A percentile compares a stretch with the other conserved stretches of the same genome.
Evolutionary conservation across 2,329 filamentous ascomycete species (phyloP).

Genomic region (Boeremia lycopersici): DNA sequence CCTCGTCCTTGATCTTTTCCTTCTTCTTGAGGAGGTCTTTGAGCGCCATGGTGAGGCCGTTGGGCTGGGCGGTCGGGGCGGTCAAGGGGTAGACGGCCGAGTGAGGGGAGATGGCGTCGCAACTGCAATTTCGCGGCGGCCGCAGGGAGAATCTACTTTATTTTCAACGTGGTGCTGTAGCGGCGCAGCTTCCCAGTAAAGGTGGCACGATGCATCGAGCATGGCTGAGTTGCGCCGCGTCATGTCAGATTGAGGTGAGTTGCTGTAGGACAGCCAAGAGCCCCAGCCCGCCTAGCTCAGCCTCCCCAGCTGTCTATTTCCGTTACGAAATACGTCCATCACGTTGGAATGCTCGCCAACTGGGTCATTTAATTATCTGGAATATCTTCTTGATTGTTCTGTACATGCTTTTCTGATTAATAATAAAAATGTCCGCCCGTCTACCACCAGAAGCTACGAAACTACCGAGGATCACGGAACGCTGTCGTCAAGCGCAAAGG

Average conservation of each 20-base stretch:
- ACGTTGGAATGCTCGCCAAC: background rate
- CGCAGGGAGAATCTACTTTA: constrained; percentile 24
- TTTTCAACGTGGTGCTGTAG: constrained; percentile 41
- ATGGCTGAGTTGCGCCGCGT: constrained; percentile 23
- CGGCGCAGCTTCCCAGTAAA: constrained; percentile 34
- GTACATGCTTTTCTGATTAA: constrained; percentile 26
- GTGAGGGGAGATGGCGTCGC: constrained; percentile 12
- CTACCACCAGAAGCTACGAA: constrained; percentile 15
- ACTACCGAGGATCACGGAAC: constrained; percentile 12
- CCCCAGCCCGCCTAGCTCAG: constrained; percentile 34
- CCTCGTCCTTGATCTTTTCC: constrained; percentile 59
- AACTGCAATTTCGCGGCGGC: constrained; percentile 9
- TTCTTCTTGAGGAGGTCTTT: constrained; percentile 68
- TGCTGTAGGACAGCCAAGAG: constrained; percentile 21
- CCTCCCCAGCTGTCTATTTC: constrained; percentile 24
- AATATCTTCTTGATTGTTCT: constrained; percentile 17
- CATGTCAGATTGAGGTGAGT: constrained; percentile 15
- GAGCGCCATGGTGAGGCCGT: constrained; percentile 58
- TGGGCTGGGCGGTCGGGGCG: constrained; percentile 17
- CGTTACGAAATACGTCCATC: background rate
- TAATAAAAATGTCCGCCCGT: background rate
- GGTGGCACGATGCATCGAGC: constrained; percentile 33
- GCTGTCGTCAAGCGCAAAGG: constrained; percentile 22
- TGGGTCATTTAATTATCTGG: background rate
- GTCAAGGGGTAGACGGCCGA: constrained; percentile 20